A percentile compares a stretch with the other conserved stretches of the same genome.
These are phyloP conservation scores for Truncatella angustata DNA, from an alignment of 2,329 filamentous ascomycete species.

Conservation along the genomic window DNA sequence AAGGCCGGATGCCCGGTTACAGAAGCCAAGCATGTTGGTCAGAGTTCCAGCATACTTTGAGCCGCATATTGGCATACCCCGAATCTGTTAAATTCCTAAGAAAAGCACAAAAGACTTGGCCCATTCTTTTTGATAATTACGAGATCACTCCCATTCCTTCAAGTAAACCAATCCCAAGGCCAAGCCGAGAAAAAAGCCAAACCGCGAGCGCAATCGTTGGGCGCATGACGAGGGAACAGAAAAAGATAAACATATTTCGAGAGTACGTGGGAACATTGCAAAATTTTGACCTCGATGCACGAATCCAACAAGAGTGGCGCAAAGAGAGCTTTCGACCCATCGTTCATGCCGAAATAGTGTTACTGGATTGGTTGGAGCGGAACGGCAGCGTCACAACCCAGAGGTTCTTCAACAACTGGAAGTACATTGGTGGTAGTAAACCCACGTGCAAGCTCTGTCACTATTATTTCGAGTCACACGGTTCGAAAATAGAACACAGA, in stretches of 20 bases:
- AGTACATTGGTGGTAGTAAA: slow-evolving; percentile 23
- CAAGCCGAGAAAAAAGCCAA: slow-evolving; percentile 2
- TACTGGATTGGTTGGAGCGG: slow-evolving; percentile 15
- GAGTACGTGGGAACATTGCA: slow-evolving; percentile 9
- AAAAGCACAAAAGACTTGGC: slow-evolving; percentile 11
- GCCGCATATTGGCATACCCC: slow-evolving; percentile 15
- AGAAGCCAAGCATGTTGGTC: slow-evolving; percentile 12
- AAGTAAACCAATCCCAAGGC: background rate
- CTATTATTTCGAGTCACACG: slow-evolving; percentile 17
- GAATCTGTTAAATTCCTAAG: slow-evolving; percentile 6
- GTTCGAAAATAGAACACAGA: slow-evolving; percentile 11
- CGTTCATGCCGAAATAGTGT: slow-evolving; percentile 20
- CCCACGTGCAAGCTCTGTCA: slow-evolving; percentile 20
- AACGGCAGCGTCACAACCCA: slow-evolving; percentile 1
- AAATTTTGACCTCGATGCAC: slow-evolving; percentile 12
- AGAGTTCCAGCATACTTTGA: slow-evolving; percentile 13
- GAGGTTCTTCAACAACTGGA: slow-evolving; percentile 18
- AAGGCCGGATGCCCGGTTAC: slow-evolving; percentile 2
- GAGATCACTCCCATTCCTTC: slow-evolving; percentile 13
- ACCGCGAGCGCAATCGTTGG: slow-evolving; percentile 16
- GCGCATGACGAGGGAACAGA: slow-evolving; percentile 10
- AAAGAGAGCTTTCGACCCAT: slow-evolving; percentile 10
- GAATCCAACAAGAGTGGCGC: background rate
- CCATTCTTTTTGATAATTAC: slow-evolving; percentile 13
- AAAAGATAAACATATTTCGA: background rate